Evolutionary conservation across 2,329 filamentous ascomycete genomes (phyloP), one percentile per base, ranked within the genome.

Genomic region (Xylariaceae sp.): DNA sequence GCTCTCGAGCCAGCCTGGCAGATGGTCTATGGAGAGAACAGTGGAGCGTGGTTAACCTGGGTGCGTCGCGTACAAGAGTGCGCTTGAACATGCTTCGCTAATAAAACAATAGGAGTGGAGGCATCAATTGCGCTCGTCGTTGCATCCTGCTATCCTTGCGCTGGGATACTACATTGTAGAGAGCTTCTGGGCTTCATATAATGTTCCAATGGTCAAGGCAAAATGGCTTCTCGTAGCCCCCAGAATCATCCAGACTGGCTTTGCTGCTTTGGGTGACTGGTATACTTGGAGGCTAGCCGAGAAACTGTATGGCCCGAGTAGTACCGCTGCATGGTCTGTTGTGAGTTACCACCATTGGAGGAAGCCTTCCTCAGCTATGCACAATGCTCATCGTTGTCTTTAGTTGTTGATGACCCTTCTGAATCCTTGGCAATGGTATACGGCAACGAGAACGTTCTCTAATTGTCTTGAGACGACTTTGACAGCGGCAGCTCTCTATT

Each of bases 401-500:
- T 48, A 89, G 83, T 71, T 95, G 34, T 74, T 77, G 44, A 74
- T 93, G 65, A 83, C 81, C 3, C 64, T 86, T 33, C 69, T 82
- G 55, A 95, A 82, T 64, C 88, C 93, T 6, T 98, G 93, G 89
- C 89, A 96, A 63, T 97, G 88, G 87, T 97, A 93, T 65, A 93
- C 85, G 66, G 93, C 89, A 2, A 91, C 89, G 0, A 79, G 93
- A 35, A 95, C 93, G 1, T 85, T 98, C 58, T 96, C 91, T 41
- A 98, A 98, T 66, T 93, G 84, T 39, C 71, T 97, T 4, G 93
- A 98, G 70, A 89, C 85, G n/a, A 87, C 86, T 1, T 68, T 98
- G 52, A 96, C 91, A 4, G 73, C 86, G 44, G 73, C 81, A 55
- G 91, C 89, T 2, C 70, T 97, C 34, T 81, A 81, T 60, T 79